Percentiles rank a stretch among this genome's conserved stretches.
These are phyloP conservation scores for Ganoderma resinaceum DNA, from an alignment of 1,284 basidiomycete genomes.

Conservation along the genomic window DNA sequence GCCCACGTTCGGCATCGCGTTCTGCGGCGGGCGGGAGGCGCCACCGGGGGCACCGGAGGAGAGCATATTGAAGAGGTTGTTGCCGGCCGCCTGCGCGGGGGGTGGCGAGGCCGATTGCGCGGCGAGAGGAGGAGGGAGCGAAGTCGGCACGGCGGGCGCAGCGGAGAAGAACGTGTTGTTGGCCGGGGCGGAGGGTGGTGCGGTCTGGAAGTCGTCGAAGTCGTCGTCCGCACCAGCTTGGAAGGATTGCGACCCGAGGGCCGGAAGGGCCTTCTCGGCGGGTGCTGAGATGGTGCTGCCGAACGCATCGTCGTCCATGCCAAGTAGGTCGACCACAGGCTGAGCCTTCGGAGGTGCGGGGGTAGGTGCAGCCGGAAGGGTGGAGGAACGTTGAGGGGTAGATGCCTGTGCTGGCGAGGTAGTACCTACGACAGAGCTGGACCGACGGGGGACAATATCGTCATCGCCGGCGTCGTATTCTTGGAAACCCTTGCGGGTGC, in stretches of 20 bases:
- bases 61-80: constrained; percentile 36
- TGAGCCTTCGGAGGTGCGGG: constrained; percentile 50
- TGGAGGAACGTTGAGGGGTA: constrained; percentile 44
- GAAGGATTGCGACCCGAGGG: constrained; percentile 39
- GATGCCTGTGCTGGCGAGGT: constrained; percentile 30
- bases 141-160: constrained; percentile 18
- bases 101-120: constrained; percentile 29
- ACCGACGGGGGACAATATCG: constrained; percentile 62
- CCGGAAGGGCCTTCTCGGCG: constrained; percentile 67
- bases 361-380: constrained; percentile 52
- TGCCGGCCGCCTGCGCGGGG: constrained; percentile 11
- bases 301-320: constrained; percentile 78
- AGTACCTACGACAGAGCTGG: constrained; percentile 43
- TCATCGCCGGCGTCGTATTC: constrained; percentile 98
- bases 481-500: constrained; percentile 71
- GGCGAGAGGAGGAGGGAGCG: constrained; percentile 28
- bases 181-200: constrained; percentile 55
- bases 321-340: constrained; percentile 47
- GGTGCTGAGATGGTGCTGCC: constrained; percentile 27
- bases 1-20: constrained; percentile 25
- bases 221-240: constrained; percentile 69
- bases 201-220: constrained; percentile 91
- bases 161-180: constrained; percentile 43
- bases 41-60: constrained; percentile 21
- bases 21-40: constrained; percentile 30